phyloP scores from a whole-genome alignment of 768 basidiomycete genomes.

The Tulasnella sp. region DNA sequence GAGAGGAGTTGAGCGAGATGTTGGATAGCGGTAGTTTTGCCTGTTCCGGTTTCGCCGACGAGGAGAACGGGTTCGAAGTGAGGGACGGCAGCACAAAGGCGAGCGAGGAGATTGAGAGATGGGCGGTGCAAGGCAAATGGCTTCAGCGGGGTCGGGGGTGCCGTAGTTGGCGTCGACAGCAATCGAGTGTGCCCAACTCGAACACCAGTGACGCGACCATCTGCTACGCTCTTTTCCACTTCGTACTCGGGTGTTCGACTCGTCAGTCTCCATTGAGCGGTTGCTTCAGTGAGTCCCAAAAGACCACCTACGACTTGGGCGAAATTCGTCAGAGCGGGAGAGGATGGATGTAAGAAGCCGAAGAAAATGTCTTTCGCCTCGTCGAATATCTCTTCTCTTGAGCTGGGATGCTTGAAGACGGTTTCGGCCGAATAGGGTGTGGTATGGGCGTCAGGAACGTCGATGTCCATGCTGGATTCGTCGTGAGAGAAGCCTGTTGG shows the following conservation, averaged over 20 bases:
- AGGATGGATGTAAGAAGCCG: conserved; percentile 40
- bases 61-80: conserved; percentile 78
- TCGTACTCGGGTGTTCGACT: conserved; percentile 59
- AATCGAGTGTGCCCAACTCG: conserved; percentile 58
- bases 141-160: conserved; percentile 32
- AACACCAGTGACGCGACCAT: conserved; percentile 51
- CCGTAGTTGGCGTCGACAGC: conserved; percentile 30
- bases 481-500: conserved; percentile 32
- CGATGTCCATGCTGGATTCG: conserved; percentile 12
- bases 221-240: conserved; percentile 51
- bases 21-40: conserved; percentile 89
- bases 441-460: conserved; percentile 22
- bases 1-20: conserved; percentile 74
- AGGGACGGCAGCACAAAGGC: conserved; percentile 65
- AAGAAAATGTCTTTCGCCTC: conserved; percentile 91
- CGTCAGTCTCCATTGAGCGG: conserved; percentile 60
- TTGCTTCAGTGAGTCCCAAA: conserved; percentile 61
- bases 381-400: conserved; percentile 83
- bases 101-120: conserved; percentile 67
- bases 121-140: conserved; percentile 89
- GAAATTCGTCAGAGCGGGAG: conserved; percentile 31
- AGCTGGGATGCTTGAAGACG: conserved; percentile 58
- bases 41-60: conserved; percentile 98
- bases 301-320: conserved; percentile 49
- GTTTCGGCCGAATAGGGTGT: conserved; percentile 25